Percentiles rank a stretch among this genome's conserved stretches.
Evolutionary conservation across 2,329 filamentous ascomycete species (phyloP).

Genomic region (Colletotrichum scovillei): DNA sequence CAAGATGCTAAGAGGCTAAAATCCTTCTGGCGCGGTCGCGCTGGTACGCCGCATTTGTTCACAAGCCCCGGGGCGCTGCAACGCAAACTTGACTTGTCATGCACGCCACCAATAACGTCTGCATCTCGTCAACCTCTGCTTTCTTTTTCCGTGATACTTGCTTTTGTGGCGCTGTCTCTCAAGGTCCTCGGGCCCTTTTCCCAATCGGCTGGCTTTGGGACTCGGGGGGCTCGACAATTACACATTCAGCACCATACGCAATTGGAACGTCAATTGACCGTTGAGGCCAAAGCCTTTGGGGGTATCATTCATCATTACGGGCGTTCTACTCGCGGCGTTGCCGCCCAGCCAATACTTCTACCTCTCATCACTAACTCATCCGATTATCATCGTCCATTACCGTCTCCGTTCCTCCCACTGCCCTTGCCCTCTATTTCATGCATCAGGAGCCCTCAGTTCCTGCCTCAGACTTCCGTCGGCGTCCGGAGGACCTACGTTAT

Average conservation of each 20-base stretch:
- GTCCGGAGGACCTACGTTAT: constrained; percentile 13
- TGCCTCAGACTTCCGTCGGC: constrained; percentile 25
- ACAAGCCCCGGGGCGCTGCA: background rate
- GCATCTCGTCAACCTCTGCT: constrained; percentile 13
- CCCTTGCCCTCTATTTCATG: background rate
- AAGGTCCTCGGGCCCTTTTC: background rate
- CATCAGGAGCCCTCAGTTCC: constrained; percentile 1
- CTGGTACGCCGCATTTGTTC: background rate
- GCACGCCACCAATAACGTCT: constrained; percentile 1
- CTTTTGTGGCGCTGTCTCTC: background rate
- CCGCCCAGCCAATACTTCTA: background rate
- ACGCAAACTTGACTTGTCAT: background rate
- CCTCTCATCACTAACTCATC: background rate
- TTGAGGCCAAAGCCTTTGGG: background rate
- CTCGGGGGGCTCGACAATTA: too few species aligned
- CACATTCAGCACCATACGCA: background rate
- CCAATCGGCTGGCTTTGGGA: background rate
- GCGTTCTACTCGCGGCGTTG: background rate
- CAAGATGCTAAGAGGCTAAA: too few species aligned
- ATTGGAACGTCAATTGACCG: background rate
- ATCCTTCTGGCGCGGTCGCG: background rate
- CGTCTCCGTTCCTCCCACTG: background rate
- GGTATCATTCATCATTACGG: constrained; percentile 33
- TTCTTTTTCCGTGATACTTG: constrained; percentile 7
- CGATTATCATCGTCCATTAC: background rate